Percentiles rank a stretch among this genome's conserved stretches.
Conservation (phyloP, 495 filamentous ascomycete genomes). For the Trichocladium uniseriatum region DNA sequence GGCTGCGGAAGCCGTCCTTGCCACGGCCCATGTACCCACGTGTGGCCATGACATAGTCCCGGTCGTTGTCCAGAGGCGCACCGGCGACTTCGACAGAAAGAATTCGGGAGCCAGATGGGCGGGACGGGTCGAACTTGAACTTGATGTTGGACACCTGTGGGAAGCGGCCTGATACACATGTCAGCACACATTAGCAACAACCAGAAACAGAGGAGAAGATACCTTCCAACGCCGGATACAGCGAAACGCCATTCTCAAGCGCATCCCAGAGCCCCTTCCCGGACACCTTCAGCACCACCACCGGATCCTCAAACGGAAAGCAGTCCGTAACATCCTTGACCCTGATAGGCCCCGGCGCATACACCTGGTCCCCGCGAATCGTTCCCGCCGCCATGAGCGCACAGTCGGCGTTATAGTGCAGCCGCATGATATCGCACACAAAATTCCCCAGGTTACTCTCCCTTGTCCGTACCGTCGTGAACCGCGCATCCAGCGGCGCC, state of each 20-base stretch:
- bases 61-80: conserved; percentile 48
- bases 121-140: conserved; percentile 56
- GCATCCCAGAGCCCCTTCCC: conserved; percentile 64
- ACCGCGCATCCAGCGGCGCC: conserved; percentile 71
- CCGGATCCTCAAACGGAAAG: conserved; percentile 89
- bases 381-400: conserved; percentile 79
- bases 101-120: conserved; percentile 52
- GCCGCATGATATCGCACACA: conserved; percentile 82
- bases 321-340: conserved; percentile 70
- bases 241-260: conserved; percentile 71
- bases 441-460: conserved; percentile 87
- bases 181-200: background rate
- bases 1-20: conserved; percentile 69
- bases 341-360: conserved; percentile 64
- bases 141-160: conserved; percentile 75
- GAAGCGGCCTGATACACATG: conserved; percentile 39
- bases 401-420: conserved; percentile 70
- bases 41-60: conserved; percentile 60
- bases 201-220: conserved; percentile 8
- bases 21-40: conserved; percentile 79
- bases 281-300: conserved; percentile 60
- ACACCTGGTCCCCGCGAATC: conserved; percentile 84
- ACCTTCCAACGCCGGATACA: conserved; percentile 75
- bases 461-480: conserved; percentile 63
- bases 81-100: conserved; percentile 50